phyloP scores from a whole-genome alignment of 805 yeast species.

The Ogataea pilisensis region DNA sequence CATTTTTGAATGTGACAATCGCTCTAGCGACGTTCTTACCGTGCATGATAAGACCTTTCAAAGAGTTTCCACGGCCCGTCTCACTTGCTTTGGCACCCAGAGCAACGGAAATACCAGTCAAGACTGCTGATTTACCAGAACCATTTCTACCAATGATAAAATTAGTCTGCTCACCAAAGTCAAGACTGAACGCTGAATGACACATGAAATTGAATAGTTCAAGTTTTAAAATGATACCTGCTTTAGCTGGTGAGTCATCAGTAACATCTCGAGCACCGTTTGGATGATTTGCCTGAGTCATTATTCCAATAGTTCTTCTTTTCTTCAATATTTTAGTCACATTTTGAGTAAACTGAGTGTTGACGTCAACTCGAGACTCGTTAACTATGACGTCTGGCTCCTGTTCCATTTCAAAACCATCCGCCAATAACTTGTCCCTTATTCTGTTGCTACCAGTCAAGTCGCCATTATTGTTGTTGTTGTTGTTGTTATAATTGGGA shows the following conservation, averaged over 20 bases:
- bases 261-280: constrained; percentile 4
- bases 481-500: no score
- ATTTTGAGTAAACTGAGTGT: constrained; percentile 27
- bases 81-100: constrained; percentile 84
- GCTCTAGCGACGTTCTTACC: constrained; percentile 71
- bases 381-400: constrained; percentile 13
- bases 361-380: constrained; percentile 23
- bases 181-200: constrained; percentile 73
- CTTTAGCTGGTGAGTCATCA: constrained; percentile 34
- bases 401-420: constrained; percentile 4
- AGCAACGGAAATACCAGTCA: constrained; percentile 84
- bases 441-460: background rate
- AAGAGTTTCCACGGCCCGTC: constrained; percentile 76
- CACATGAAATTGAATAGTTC: constrained; percentile 81
- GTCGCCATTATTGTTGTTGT: background rate
- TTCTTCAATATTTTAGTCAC: constrained; percentile 21
- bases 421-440: background rate
- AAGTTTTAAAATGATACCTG: constrained; percentile 69
- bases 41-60: constrained; percentile 69
- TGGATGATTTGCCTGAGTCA: constrained; percentile 21
- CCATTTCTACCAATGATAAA: constrained; percentile 90
- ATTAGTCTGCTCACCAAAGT: constrained; percentile 75
- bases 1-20: constrained; percentile 58
- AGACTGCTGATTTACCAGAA: constrained; percentile 82
- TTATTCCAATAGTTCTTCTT: constrained; percentile 14